These are phyloP conservation scores for Gautieria morchelliformis DNA, from an alignment of 768 basidiomycete species.

Conservation along the genomic window DNA sequence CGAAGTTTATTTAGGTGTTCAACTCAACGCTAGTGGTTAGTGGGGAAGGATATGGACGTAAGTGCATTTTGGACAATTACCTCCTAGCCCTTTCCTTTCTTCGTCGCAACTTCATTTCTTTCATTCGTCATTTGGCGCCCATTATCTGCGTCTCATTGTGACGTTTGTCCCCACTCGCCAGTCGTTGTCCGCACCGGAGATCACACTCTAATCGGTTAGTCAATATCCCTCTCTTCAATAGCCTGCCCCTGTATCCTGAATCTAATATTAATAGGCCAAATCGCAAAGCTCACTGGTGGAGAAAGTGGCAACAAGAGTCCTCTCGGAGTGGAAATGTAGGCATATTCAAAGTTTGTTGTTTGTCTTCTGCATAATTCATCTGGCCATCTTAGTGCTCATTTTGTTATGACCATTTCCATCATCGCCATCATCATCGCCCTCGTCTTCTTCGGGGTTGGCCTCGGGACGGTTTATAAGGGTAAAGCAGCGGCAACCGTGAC, in stretches of 20 bases:
- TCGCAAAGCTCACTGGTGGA: conserved; percentile 54
- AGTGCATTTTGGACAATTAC: conserved; percentile 15
- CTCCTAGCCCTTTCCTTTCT: background rate
- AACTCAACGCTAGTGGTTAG: conserved; percentile 62
- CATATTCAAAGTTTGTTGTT: background rate
- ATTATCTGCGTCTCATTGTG: background rate
- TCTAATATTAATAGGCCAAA: conserved; percentile 42
- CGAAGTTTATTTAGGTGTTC: conserved; percentile 39
- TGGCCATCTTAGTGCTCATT: conserved; percentile 34
- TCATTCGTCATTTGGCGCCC: background rate
- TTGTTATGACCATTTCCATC: conserved; percentile 51
- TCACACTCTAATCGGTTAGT: conserved; percentile 50
- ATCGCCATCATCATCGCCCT: conserved; percentile 55
- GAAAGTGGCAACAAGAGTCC: conserved; percentile 58
- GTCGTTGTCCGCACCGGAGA: conserved; percentile 62
- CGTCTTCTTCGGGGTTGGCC: conserved; percentile 57
- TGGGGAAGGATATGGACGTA: conserved; percentile 63
- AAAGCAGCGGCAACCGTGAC: conserved; percentile 51
- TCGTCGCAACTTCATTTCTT: background rate
- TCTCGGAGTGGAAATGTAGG: conserved; percentile 57
- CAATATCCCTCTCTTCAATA: background rate
- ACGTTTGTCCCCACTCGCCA: conserved; percentile 15
- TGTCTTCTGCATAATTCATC: conserved; percentile 2
- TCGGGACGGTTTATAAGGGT: conserved; percentile 57
- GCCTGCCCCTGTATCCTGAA: background rate